Conservation (phyloP, 345 rosid species). For the Melaleuca alternifolia region DNA sequence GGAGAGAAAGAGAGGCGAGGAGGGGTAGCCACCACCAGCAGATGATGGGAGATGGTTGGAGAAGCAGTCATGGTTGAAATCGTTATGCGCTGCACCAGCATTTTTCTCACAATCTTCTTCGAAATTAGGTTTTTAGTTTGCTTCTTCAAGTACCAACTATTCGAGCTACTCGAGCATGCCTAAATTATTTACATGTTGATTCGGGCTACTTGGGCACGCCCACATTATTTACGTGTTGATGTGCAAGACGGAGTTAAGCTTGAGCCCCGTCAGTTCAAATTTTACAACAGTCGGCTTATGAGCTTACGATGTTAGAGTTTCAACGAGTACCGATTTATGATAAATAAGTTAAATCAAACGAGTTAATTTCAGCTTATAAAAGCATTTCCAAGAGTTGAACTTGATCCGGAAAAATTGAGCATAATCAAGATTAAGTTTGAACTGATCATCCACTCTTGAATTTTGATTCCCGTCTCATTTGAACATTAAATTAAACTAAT, state of each 20-base stretch:
- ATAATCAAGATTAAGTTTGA: not conserved
- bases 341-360: not conserved
- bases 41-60: not conserved
- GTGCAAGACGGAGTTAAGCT: not conserved
- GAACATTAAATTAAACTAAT: no score
- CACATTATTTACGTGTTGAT: not conserved
- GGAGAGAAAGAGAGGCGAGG: not conserved
- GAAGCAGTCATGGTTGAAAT: not conserved
- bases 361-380: not conserved
- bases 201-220: no score
- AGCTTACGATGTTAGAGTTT: not conserved
- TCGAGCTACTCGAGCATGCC: not conserved
- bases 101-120: not conserved
- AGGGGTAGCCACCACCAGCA: not conserved
- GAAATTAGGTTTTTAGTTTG: not conserved
- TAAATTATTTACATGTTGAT: no score
- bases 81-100: not conserved
- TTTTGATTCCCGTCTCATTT: not conserved
- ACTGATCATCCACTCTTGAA: no score
- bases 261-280: not conserved
- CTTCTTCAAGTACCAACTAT: not conserved
- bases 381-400: not conserved
- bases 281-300: not conserved
- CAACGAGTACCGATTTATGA: not conserved
- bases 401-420: not conserved